These are phyloP conservation scores for Dendrobium chrysotoxum DNA, from an alignment of 106 monocot species.

Conservation along the genomic window DNA sequence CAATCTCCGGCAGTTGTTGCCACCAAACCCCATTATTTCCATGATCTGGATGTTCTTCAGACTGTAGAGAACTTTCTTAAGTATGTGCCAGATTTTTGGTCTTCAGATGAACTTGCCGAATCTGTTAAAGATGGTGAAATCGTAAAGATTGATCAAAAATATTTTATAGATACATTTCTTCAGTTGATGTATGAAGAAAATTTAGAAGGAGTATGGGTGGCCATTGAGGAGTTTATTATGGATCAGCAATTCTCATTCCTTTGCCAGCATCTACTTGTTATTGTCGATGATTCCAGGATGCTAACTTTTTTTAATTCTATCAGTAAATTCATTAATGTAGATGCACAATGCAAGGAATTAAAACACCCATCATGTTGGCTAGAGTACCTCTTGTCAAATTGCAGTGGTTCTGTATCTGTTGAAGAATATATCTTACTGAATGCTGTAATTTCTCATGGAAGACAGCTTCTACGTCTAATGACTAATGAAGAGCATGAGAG, in stretches of 20 bases:
- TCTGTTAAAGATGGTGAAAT: slow-evolving; percentile 87
- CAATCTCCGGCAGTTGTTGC: slow-evolving; percentile 96
- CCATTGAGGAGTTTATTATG: slow-evolving; percentile 58
- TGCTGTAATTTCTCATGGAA: slow-evolving; percentile 57
- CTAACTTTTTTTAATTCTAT: slow-evolving; percentile 53
- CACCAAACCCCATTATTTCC: slow-evolving; percentile 94
- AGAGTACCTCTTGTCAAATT: slow-evolving; percentile 46
- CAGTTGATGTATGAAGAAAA: slow-evolving; percentile 74
- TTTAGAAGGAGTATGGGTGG: slow-evolving; percentile 47
- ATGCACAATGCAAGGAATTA: slow-evolving; percentile 38
- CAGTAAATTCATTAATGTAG: slow-evolving; percentile 15
- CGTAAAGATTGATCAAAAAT: slow-evolving; percentile 57
- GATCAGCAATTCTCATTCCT: slow-evolving; percentile 70
- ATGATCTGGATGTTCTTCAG: slow-evolving; percentile 68
- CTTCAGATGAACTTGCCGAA: slow-evolving; percentile 79
- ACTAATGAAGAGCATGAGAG: slow-evolving; percentile 66
- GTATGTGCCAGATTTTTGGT: slow-evolving; percentile 89
- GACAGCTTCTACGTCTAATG: slow-evolving; percentile 57
- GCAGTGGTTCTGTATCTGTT: slow-evolving; percentile 27
- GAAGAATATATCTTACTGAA: slow-evolving; percentile 66
- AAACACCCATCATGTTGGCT: slow-evolving; percentile 55
- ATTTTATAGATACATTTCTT: slow-evolving; percentile 69
- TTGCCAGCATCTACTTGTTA: slow-evolving; percentile 51
- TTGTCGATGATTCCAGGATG: slow-evolving; percentile 56
- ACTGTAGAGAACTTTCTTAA: slow-evolving; percentile 93